These are phyloP conservation scores for Grigorovia humatica DNA, from an alignment of 805 yeast genomes.

Conservation along the genomic window DNA sequence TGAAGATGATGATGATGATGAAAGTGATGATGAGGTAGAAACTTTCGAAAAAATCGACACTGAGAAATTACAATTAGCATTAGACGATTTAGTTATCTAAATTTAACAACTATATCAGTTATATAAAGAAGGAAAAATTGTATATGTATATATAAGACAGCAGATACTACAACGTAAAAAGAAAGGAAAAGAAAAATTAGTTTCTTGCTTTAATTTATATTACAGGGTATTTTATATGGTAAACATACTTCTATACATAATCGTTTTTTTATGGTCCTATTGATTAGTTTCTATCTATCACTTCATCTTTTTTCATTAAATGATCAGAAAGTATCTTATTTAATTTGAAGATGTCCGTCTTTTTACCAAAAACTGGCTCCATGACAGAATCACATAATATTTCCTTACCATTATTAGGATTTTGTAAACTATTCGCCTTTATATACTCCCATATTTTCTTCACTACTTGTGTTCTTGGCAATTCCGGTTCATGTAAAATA, in stretches of 20 bases:
- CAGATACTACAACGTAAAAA: neutral
- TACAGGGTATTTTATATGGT: neutral
- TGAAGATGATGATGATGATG: slow-evolving; percentile 33
- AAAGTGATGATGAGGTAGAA: slow-evolving; percentile 29
- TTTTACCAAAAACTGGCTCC: slow-evolving; percentile 49
- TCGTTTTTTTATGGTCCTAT: neutral
- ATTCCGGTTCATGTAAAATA: slow-evolving; percentile 35
- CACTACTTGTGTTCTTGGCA: slow-evolving; percentile 63
- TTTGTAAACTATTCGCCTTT: slow-evolving; percentile 49
- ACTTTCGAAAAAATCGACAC: slow-evolving; percentile 43
- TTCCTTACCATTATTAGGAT: slow-evolving; percentile 54
- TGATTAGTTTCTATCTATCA: slow-evolving; percentile 1
- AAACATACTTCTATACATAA: too few relatives aligned
- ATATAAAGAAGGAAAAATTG: neutral
- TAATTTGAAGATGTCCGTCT: slow-evolving; percentile 49
- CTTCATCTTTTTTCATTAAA: slow-evolving; percentile 31
- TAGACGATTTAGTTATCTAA: slow-evolving; percentile 26
- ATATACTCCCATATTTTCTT: slow-evolving; percentile 64
- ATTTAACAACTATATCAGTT: slow-evolving; percentile 24
- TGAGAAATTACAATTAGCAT: slow-evolving; percentile 33
- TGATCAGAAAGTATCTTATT: slow-evolving; percentile 44
- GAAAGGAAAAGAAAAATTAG: neutral
- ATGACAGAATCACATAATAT: slow-evolving; percentile 53
- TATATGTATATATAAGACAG: neutral
- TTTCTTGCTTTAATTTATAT: neutral